A percentile compares a stretch with the other conserved stretches of the same genome.
phyloP scores from a whole-genome alignment of 768 basidiomycete species.

The Paxillus ammoniavirescens region DNA sequence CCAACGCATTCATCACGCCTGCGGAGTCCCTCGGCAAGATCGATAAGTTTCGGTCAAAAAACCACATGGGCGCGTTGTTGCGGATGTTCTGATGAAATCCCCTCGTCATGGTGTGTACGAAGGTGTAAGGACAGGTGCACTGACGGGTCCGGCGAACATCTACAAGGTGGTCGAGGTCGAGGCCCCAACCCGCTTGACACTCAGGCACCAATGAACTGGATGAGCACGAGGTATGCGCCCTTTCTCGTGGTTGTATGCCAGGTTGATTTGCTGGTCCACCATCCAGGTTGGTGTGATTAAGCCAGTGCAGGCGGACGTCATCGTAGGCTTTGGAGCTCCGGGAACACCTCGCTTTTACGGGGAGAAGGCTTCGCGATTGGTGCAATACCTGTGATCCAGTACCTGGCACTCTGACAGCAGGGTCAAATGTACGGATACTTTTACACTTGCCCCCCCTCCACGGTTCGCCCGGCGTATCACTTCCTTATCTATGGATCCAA shows the following conservation, averaged over 20 bases:
- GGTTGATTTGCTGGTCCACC: conserved; percentile 1
- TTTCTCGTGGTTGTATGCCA: background rate
- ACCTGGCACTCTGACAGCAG: conserved; percentile 55
- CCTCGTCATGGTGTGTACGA: conserved; percentile 64
- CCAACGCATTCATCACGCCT: conserved; percentile 40
- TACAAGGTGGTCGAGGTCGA: conserved; percentile 61
- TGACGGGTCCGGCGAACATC: conserved; percentile 71
- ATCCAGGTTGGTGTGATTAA: conserved; percentile 45
- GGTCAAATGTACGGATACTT: conserved; percentile 32
- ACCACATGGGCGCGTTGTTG: conserved; percentile 36
- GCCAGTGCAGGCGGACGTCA: conserved; percentile 45
- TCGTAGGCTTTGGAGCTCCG: conserved; percentile 80
- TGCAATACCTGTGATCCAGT: conserved; percentile 55
- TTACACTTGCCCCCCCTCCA: too few relatives aligned
- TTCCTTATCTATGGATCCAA: background rate
- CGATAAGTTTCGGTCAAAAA: conserved; percentile 58
- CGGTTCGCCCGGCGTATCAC: too few relatives aligned
- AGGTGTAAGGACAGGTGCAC: conserved; percentile 66
- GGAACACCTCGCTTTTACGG: conserved; percentile 74
- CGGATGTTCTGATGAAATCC: conserved; percentile 48
- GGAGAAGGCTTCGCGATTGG: conserved; percentile 81
- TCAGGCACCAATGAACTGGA: conserved; percentile 18
- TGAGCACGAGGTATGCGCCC: conserved; percentile 28
- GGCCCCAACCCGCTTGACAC: conserved; percentile 27
- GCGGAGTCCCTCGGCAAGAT: conserved; percentile 51